Base-by-base conservation (phyloP, 1,139 yeast genomes). In the Nakaseomyces sp. region DNA sequence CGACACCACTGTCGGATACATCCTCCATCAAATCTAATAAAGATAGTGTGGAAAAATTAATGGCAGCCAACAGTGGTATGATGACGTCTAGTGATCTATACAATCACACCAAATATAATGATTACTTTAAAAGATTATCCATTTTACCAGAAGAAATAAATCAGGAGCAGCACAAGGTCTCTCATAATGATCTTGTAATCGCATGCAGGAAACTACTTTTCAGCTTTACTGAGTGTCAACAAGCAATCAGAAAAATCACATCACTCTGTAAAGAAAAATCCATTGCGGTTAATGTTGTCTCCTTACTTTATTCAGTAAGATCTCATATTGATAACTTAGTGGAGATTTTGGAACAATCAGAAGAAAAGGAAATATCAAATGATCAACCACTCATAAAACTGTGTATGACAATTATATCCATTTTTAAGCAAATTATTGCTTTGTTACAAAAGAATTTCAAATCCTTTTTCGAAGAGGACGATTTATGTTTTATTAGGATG, bases 401-500 rank as follows among this genome's bases (percentile, higher is more conserved):
- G 53, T 46, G 67, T 32, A 54, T 63, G 6, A 61, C 65, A 54
- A 81, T 56, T 16, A 59, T 69, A 8, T 54, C 63, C 5, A 61
- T 62, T 5, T 79, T 80, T 56, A 76, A 73, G 50, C 70, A 72
- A 40, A 74, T 78, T 19, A 70, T 79, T 62, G 58, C 64, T 12
- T 58, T 73, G 12, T 59, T 80, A 24, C 68, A 74, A 45, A 74
- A 72, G 9, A 71, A 75, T 53, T 69, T 75, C 43, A 54, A 65
- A 1, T 54, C 68, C 0, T 74, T 78, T 55, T 74, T 77, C 19
- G 71, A 69, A 36, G 74, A 72, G 42, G 76, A 77, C 37, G 93
- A 84, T 58, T 71, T 81, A 20, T 76, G 85, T 51, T 81, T 80
- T 54, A 71, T 85, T 5, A 70, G 96, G 50, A 73, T 86, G 73